Evolutionary conservation across 495 filamentous ascomycete genomes (phyloP), one percentile per base, ranked within the genome.

Genomic region (Daldinia bambusicola): DNA sequence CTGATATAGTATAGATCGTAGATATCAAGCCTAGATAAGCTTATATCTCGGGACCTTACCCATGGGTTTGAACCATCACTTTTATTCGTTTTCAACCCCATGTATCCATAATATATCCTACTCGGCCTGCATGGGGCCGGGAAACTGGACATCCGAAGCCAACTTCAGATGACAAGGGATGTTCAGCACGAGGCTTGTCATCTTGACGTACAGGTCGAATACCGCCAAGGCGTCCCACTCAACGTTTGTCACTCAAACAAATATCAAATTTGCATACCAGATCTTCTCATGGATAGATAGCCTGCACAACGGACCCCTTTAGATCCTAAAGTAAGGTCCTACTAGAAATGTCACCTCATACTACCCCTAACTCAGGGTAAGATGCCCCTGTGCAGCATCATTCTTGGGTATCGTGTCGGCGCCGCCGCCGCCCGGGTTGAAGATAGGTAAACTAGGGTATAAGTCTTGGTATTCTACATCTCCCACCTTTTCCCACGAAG

Each of bases 401-500:
- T 43, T 67, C 22, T 53, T 67, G 51, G 63, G 13, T 36, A 48
- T 37, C 12, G 62, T 41, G 34, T 40, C 34, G 51, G 22, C 52
- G 56, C 40, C 66, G 61, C 57, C 60, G 14, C 60, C 57, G 63
- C 48, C 38, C 30, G 38, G 60, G 58, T 58, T 31, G 36, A 61
- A 37, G 37, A 67, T 61, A 40, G 22, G 10, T 7, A 61, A 10
- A 45, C 63, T 61, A 61, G 61, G 63, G 69, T 64, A 72, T 67
- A 72, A 67, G 63, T 72, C 69, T 72, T 72, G 64, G 64, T 64
- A 58, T 67, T 50, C 69, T 67, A 67, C 69, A 55, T 64, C 41
- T 66, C 32, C n/a, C 6, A 34, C 16, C 62, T 38, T 45, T 52
- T 64, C 61, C 55, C 67, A 67, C 31, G 69, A 64, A 72, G 60